Base-by-base conservation (phyloP, 1,284 basidiomycete species). In the Hypsizygus ulmarius region DNA sequence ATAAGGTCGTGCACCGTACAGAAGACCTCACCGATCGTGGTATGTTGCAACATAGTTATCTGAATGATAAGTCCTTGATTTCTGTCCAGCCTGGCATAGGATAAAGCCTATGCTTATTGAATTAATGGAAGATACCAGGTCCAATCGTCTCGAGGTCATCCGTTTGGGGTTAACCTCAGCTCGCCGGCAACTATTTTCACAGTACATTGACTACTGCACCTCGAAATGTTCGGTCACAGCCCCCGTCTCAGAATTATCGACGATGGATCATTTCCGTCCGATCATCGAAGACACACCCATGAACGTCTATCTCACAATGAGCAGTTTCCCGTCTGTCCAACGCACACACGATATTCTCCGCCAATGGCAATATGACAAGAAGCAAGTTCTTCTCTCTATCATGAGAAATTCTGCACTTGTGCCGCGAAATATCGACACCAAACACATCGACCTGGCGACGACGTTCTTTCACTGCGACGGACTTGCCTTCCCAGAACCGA, bases 1-100 rank as follows among this genome's bases (percentile, higher is more conserved):
- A 63, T 42, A 53, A 52, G 35, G 43, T 51, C 25, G 59, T 63
- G 16, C 60, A 48, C 38, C 39, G 52, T 34, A 47, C 61, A 3
- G 54, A 51, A 36, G 51, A 53, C 5, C 50, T 64, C 33, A 63
- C 60, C 1, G 59, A 59, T 19, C 54, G 60, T 27, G 58, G 62
- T 64, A 37, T 45, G 60, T 49, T 12, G n/a, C 25, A 10, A 11
- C 21, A 25, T 25, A 25, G 21, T 37, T 16, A 6, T 30, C 28
- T 15, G 10, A 35, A 34, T 14, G 33, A 27, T 15, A 38, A 8
- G 6, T 15, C 1, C 16, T 27, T 19, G 32, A 38, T 8, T 38
- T 30, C 14, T 44, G 25, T 34, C 8, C 15, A 64, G 62, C 52
- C 7, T 64, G 62, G 62, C 45, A 48, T 4, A 59, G 51, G 10